These are phyloP conservation scores for Stephania japonica DNA, from an alignment of 164 flowering plant genomes.

Conservation along the genomic window DNA sequence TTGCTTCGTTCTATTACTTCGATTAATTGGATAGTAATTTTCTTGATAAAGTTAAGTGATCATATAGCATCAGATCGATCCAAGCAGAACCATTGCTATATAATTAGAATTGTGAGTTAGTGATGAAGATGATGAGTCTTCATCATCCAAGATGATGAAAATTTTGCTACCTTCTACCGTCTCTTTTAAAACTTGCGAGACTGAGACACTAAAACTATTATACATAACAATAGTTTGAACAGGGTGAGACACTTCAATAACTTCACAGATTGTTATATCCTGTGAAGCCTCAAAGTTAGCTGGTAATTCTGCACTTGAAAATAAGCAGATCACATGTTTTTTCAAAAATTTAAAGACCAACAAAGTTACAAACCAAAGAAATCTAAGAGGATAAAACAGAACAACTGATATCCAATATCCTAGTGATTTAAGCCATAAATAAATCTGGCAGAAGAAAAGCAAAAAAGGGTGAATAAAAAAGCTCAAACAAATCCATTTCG, in stretches of 20 bases:
- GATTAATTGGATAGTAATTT: too few species aligned
- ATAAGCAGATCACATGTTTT: neutral
- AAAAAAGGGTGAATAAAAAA: slow-evolving; percentile 44
- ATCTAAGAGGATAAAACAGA: slow-evolving; percentile 10
- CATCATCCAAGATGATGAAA: neutral
- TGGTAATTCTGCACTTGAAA: neutral
- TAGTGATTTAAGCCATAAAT: slow-evolving; percentile 30
- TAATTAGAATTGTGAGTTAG: too few species aligned
- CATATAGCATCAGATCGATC: too few species aligned
- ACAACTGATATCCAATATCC: slow-evolving; percentile 9
- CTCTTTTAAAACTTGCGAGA: too few species aligned
- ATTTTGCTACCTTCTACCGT: neutral
- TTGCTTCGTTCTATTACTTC: neutral
- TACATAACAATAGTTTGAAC: slow-evolving; percentile 8
- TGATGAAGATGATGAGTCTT: slow-evolving; percentile 1
- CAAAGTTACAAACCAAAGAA: slow-evolving; percentile 5
- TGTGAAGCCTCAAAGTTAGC: slow-evolving; percentile 3
- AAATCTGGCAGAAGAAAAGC: slow-evolving; percentile 33
- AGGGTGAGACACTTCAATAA: neutral
- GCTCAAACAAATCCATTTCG: slow-evolving; percentile 43
- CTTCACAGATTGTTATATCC: slow-evolving; percentile 13
- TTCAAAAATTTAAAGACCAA: slow-evolving; percentile 10
- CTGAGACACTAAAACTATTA: slow-evolving; percentile 6
- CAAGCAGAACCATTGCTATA: too few species aligned
- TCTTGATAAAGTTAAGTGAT: too few species aligned